Percentiles rank a stretch among this genome's conserved stretches.
Evolutionary conservation across 2,329 filamentous ascomycete species (phyloP).

Genomic region (Cladosporium sp.): DNA sequence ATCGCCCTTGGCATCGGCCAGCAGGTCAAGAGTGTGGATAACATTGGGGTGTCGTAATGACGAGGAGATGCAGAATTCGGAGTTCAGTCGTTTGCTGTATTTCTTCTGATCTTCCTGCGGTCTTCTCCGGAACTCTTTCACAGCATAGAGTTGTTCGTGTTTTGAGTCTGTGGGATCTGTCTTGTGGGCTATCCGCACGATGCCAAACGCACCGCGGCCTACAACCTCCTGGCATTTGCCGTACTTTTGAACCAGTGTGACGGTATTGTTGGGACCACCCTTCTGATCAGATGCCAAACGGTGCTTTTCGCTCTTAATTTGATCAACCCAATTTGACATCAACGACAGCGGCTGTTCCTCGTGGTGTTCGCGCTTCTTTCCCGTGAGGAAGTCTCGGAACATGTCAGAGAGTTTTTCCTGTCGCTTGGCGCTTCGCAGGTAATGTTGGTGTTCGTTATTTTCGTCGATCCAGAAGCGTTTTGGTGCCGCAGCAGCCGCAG

Average conservation of each 20-base stretch:
- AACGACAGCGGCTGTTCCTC: constrained; percentile 82
- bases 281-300: constrained; percentile 73
- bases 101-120: constrained; percentile 95
- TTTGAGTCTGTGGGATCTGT: constrained; percentile 75
- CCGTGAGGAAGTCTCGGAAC: constrained; percentile 78
- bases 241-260: constrained; percentile 90
- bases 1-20: constrained; percentile 94
- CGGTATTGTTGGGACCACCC: constrained; percentile 70
- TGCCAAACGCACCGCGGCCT: constrained; percentile 92
- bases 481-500: constrained; percentile 25
- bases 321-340: constrained; percentile 95
- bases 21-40: constrained; percentile 92
- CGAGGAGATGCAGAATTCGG: constrained; percentile 97
- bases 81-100: constrained; percentile 95
- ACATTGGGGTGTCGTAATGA: constrained; percentile 96
- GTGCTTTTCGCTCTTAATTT: constrained; percentile 85
- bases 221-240: constrained; percentile 98
- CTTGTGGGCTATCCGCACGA: constrained; percentile 97
- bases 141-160: constrained; percentile 87
- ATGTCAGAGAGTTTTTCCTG: constrained; percentile 95
- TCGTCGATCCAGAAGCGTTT: constrained; percentile 60
- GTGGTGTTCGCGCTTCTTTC: constrained; percentile 74
- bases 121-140: constrained; percentile 95
- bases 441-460: constrained; percentile 79
- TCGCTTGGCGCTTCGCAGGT: constrained; percentile 83